Conservation (phyloP, 805 yeast species). For the Candida nonsorbophila region DNA sequence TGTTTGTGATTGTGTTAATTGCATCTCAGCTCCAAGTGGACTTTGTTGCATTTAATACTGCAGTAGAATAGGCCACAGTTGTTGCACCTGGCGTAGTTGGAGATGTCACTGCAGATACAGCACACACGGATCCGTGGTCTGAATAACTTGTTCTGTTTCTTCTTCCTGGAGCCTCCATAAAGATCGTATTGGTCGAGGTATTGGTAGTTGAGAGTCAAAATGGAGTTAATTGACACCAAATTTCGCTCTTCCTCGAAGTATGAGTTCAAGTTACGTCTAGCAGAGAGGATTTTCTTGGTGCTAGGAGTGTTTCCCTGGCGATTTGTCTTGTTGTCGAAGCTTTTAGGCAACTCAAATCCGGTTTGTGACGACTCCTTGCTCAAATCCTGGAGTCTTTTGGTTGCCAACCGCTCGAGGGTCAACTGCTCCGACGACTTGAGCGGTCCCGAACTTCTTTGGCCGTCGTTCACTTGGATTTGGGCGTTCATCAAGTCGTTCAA, state of each 20-base stretch:
- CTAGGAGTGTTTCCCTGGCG: constrained; percentile 40
- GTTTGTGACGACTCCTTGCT: constrained; percentile 23
- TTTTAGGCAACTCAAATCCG: constrained; percentile 38
- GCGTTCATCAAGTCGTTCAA: constrained; percentile 38
- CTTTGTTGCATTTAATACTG: constrained; percentile 33
- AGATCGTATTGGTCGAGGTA: constrained; percentile 31
- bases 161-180: constrained; percentile 12
- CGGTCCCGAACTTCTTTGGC: constrained; percentile 22
- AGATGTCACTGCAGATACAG: constrained; percentile 34
- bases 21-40: constrained; percentile 40
- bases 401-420: constrained; percentile 33
- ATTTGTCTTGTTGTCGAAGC: constrained; percentile 25
- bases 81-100: constrained; percentile 33
- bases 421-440: constrained; percentile 38
- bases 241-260: constrained; percentile 43
- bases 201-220: constrained; percentile 34
- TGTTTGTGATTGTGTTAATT: constrained; percentile 5
- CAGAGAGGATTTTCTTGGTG: constrained; percentile 37
- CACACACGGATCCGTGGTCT: constrained; percentile 34
- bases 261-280: constrained; percentile 37
- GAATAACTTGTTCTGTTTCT: constrained; percentile 10
- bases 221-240: constrained; percentile 36
- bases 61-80: constrained; percentile 37
- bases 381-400: constrained; percentile 30
- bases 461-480: constrained; percentile 30